Percentiles rank a stretch among this genome's conserved stretches.
Evolutionary conservation across 306 rosid species (phyloP).

Genomic region (Cicer arietinum): DNA sequence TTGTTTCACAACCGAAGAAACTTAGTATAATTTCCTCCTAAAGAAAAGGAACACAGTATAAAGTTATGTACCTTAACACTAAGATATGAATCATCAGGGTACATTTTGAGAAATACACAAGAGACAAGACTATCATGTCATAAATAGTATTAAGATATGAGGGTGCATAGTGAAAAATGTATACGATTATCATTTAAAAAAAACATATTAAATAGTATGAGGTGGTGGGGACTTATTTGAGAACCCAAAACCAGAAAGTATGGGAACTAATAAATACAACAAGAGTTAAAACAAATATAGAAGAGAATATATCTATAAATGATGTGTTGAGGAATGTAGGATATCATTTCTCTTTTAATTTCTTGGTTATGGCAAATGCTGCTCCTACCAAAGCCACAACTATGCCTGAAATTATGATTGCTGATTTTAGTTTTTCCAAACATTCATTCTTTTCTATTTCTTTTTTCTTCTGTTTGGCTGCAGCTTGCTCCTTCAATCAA

Average conservation of each 20-base stretch:
- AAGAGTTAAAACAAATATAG: slow-evolving; percentile 1
- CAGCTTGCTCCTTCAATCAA: slow-evolving; percentile 52
- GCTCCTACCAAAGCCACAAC: slow-evolving; percentile 65
- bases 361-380: slow-evolving; percentile 62
- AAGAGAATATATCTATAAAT: slow-evolving; percentile 33
- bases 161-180: slow-evolving; percentile 5
- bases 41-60: neutral
- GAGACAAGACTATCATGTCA: slow-evolving; percentile 6
- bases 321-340: slow-evolving; percentile 1
- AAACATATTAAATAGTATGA: neutral
- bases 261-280: slow-evolving; percentile 21
- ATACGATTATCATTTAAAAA: neutral
- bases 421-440: slow-evolving; percentile 55
- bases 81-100: slow-evolving; percentile 16
- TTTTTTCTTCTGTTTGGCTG: slow-evolving; percentile 44
- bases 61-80: slow-evolving; percentile 7
- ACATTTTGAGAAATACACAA: neutral
- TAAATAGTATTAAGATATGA: neutral
- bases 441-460: slow-evolving; percentile 48
- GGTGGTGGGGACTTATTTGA: slow-evolving; percentile 38
- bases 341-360: slow-evolving; percentile 61
- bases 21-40: too few species aligned
- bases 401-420: slow-evolving; percentile 61
- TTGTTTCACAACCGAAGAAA: neutral
- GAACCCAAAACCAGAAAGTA: slow-evolving; percentile 34